phyloP scores from a whole-genome alignment of 1,284 basidiomycete species.

The Pseudozyma pruni region DNA sequence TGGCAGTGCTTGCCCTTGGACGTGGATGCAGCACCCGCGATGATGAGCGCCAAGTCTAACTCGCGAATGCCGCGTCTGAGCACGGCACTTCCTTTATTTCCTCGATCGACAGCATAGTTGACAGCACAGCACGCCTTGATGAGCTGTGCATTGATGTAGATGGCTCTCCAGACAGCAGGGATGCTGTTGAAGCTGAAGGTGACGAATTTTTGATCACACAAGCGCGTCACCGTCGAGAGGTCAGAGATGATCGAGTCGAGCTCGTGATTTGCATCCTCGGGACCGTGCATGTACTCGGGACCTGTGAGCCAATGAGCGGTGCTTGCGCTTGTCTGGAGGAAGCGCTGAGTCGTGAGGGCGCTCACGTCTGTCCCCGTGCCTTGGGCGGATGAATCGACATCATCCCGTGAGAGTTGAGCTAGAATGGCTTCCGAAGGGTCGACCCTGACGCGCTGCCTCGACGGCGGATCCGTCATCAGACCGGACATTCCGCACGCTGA shows the following conservation, averaged over 20 bases:
- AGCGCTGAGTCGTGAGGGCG: slow-evolving; percentile 5
- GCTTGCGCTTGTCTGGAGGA: neutral
- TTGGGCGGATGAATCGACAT: neutral
- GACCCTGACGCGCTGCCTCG: neutral
- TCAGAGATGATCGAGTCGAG: neutral
- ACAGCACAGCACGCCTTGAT: slow-evolving; percentile 30
- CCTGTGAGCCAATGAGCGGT: neutral
- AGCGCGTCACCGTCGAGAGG: slow-evolving; percentile 60
- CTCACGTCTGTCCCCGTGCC: neutral
- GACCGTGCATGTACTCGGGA: neutral
- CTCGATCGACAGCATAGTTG: neutral
- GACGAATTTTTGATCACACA: slow-evolving; percentile 69
- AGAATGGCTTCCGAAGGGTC: slow-evolving; percentile 1
- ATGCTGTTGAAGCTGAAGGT: slow-evolving; percentile 69
- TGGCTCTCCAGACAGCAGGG: slow-evolving; percentile 66
- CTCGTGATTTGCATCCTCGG: too few relatives aligned
- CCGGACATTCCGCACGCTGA: neutral
- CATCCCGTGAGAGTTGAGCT: neutral
- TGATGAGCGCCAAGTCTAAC: slow-evolving; percentile 83
- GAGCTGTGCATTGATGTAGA: slow-evolving; percentile 69
- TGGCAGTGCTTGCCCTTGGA: slow-evolving; percentile 31
- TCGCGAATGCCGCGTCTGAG: slow-evolving; percentile 69
- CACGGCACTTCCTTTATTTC: neutral
- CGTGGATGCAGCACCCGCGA: slow-evolving; percentile 74
- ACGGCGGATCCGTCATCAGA: neutral